A percentile compares a stretch with the other conserved stretches of the same genome.
phyloP scores from a whole-genome alignment of 139 green algal genomes.

The Picochlorum sp. region DNA sequence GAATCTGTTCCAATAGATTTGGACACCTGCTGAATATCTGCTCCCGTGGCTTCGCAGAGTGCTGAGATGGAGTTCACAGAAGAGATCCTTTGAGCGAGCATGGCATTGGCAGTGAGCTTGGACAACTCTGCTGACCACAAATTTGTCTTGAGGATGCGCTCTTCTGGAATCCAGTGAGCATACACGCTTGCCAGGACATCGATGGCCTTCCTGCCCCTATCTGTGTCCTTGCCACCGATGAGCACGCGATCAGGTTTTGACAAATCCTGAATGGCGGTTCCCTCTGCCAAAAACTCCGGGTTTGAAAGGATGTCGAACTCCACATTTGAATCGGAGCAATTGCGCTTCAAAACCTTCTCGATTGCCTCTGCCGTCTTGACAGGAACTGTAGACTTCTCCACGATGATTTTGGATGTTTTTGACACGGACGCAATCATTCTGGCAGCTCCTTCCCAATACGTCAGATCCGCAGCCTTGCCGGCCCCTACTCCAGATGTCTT shows the following conservation, averaged over 20 bases:
- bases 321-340: conserved; percentile 59
- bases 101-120: conserved; percentile 97
- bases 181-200: conserved; percentile 75
- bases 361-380: conserved; percentile 99
- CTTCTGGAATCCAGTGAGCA: conserved; percentile 87
- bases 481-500: conserved; percentile 94
- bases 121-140: conserved; percentile 96
- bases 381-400: conserved; percentile 99
- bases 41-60: conserved; percentile 91
- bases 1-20: conserved; percentile 89
- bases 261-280: conserved; percentile 78
- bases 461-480: conserved; percentile 94
- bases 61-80: conserved; percentile 98
- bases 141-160: conserved; percentile 91
- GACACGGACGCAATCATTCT: conserved; percentile 83
- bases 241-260: conserved; percentile 59
- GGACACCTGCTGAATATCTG: conserved; percentile 87
- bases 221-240: conserved; percentile 81
- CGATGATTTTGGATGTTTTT: conserved; percentile 89
- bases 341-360: conserved; percentile 79
- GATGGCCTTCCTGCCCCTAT: conserved; percentile 60
- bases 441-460: conserved; percentile 97
- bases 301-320: conserved; percentile 96
- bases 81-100: conserved; percentile 96
- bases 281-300: conserved; percentile 84